These are phyloP conservation scores for Apiotrichum akiyoshidainum DNA, from an alignment of 1,284 basidiomycete species.

Conservation along the genomic window DNA sequence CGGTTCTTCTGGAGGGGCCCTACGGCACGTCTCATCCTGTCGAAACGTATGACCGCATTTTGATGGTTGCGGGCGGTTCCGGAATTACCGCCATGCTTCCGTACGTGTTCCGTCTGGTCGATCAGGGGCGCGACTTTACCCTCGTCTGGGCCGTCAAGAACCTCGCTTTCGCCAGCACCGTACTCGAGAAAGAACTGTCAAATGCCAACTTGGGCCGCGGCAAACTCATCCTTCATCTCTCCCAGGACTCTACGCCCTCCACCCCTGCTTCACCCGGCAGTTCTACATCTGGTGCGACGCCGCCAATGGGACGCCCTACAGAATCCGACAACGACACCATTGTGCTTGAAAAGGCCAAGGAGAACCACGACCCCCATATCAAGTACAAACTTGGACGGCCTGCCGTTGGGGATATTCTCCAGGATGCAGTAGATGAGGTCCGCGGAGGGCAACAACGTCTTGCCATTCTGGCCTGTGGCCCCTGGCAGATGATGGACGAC, in stretches of 20 bases:
- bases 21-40: slow-evolving; percentile 24
- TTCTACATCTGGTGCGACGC: too few species aligned
- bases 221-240: slow-evolving; percentile 10
- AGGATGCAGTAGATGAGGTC: neutral
- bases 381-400: slow-evolving; percentile 14
- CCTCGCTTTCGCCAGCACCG: slow-evolving; percentile 22
- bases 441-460: slow-evolving; percentile 25
- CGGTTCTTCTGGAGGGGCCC: slow-evolving; percentile 33
- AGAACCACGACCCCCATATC: neutral
- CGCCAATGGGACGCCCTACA: too few species aligned
- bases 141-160: slow-evolving; percentile 29
- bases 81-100: slow-evolving; percentile 31
- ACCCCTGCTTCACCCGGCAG: neutral
- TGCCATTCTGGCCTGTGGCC: slow-evolving; percentile 32
- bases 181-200: slow-evolving; percentile 23
- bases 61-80: slow-evolving; percentile 31
- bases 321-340: too few species aligned
- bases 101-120: slow-evolving; percentile 18
- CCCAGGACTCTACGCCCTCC: neutral
- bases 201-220: neutral
- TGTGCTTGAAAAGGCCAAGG: too few species aligned
- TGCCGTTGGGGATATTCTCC: slow-evolving; percentile 15
- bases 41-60: slow-evolving; percentile 21
- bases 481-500: slow-evolving; percentile 32
- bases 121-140: slow-evolving; percentile 6